Evolutionary conservation across 495 filamentous ascomycete species (phyloP).

Genomic region (Lepidopterella palustris): DNA sequence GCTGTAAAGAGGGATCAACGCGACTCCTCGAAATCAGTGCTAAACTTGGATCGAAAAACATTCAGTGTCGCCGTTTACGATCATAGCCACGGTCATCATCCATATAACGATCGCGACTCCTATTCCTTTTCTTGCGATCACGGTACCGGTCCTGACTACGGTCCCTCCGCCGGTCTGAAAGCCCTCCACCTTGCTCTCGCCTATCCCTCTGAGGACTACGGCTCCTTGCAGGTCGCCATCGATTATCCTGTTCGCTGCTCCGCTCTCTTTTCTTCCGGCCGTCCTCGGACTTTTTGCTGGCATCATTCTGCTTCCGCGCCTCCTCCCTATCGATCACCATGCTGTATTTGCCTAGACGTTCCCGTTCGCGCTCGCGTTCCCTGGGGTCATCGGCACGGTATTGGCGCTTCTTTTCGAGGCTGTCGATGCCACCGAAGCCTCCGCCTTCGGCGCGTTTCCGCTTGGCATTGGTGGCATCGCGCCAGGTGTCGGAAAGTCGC

Average conservation of each 20-base stretch:
- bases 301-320: conserved; percentile 39
- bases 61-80: conserved; percentile 16
- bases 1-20: no score
- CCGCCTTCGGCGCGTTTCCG: conserved; percentile 58
- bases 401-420: conserved; percentile 82
- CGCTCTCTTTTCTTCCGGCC: conserved; percentile 2
- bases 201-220: conserved; percentile 44
- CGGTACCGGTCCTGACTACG: conserved; percentile 20
- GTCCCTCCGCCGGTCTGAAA: conserved; percentile 19
- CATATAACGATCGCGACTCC: conserved; percentile 29
- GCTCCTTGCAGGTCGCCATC: conserved; percentile 37
- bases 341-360: conserved; percentile 42
- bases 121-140: conserved; percentile 16
- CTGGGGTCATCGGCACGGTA: conserved; percentile 66
- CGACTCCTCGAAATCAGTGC: background rate
- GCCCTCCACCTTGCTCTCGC: conserved; percentile 24
- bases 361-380: conserved; percentile 37
- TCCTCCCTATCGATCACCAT: conserved; percentile 79
- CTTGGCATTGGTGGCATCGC: conserved; percentile 79
- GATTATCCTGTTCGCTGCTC: conserved; percentile 23
- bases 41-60: background rate
- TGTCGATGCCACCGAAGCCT: conserved; percentile 83
- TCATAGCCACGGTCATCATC: conserved; percentile 23
- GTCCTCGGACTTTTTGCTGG: conserved; percentile 4
- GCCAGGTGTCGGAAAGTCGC: conserved; percentile 84